Percentiles rank a stretch among this genome's conserved stretches.
These are phyloP conservation scores for Ceratonia siliqua DNA, from an alignment of 306 rosid genomes.

Conservation along the genomic window DNA sequence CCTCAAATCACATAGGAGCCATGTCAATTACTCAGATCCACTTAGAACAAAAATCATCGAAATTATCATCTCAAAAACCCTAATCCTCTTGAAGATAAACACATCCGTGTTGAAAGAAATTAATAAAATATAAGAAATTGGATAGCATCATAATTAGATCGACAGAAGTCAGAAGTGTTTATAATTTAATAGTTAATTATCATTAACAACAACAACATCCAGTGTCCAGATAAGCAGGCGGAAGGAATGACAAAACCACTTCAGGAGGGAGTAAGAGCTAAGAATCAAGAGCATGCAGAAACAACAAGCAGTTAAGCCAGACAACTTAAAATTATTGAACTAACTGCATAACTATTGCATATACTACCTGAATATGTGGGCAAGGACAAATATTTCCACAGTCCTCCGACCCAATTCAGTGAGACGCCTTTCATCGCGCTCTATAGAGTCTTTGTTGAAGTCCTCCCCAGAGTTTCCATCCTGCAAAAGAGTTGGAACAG, in stretches of 20 bases:
- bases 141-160: constrained; percentile 7
- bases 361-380: constrained; percentile 82
- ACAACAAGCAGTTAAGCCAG: constrained; percentile 21
- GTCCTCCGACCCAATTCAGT: constrained; percentile 98
- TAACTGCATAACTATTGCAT: neutral
- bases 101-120: neutral
- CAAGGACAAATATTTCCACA: constrained; percentile 97
- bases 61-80: neutral
- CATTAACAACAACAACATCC: neutral
- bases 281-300: neutral
- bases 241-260: neutral
- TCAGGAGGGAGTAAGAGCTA: neutral
- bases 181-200: neutral
- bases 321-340: constrained; percentile 18
- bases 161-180: neutral
- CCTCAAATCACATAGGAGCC: neutral
- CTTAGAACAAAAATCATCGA: neutral
- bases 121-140: neutral
- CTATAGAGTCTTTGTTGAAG: constrained; percentile 89
- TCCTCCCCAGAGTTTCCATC: constrained; percentile 97
- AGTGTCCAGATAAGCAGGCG: neutral
- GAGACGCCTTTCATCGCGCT: constrained; percentile 95
- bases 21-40: neutral
- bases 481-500: constrained; percentile 42
- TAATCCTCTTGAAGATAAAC: neutral